Evolutionary conservation across 1,139 yeast genomes (phyloP), one percentile per base, ranked within the genome.

Genomic region (Magnusiomyces ingens): DNA sequence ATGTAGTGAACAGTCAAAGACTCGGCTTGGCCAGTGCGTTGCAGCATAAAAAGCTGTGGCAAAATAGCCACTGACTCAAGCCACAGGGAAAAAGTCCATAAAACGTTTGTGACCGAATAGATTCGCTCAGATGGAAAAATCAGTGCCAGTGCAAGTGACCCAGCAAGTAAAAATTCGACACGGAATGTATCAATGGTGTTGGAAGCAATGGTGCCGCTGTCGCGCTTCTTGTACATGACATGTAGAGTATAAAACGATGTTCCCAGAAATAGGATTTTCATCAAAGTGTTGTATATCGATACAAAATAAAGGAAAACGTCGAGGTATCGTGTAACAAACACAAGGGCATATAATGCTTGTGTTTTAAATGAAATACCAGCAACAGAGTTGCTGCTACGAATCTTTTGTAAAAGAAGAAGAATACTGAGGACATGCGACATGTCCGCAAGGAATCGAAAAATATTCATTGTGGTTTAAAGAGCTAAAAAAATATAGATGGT

Each of bases 311-410:
- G 75, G 70, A 77, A 77, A 57, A 84, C 69, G 69, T 88, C 93
- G 59, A 89, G 65, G 69, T 93, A 93, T 61, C 99, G 79, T 19
- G 95, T 79, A 48, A 84, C 67, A 64, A 82, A 91, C 18, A 93
- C 98, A 49, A 86, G 59, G 41, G 81, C 82, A 66, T 93, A 93
- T 49, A 93, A 72, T 0, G 80, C 74, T 67, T 93, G 98, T 0
- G 98, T 88, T 72, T 91, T 91, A 67, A 89, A 74, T 2, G 97
- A 90, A 53, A 93, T 79, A 40, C 99, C 99, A 45, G 82, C 80
- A 53, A 85, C 83, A 12, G 95, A 84, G 60, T 76, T 75, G 56
- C 85, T 78, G 22, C 72, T 68, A 57, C 76, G 80, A 63, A 93
- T 88, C 51, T 90, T 81, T 57, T 81, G 83, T 53, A 91, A 75